Evolutionary conservation across 192 early-diverging fungal genomes (phyloP), one percentile per base, ranked within the genome.

Genomic region (Chytriomyces sp.): DNA sequence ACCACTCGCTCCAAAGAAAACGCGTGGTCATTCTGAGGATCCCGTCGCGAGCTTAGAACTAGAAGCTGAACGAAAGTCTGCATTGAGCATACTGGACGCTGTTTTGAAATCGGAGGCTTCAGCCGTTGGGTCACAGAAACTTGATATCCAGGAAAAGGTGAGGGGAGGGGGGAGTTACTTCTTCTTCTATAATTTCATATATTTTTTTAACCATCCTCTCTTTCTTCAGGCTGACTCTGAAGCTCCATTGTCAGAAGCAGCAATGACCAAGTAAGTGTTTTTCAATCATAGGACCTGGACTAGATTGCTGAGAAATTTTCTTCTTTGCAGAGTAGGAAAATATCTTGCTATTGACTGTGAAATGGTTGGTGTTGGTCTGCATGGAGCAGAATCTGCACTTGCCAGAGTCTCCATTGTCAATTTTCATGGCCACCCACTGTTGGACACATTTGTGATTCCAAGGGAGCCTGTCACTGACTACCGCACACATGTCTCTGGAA

Each of bases 331-430:
- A 64, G 61, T 80, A 28, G 98, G 98, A 44, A 95, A 93, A 74
- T 98, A 89, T 75, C 70, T 99, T 4, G 95, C 91, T 7, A 93
- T 99, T 8, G 98, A 99, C 88, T 99, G 98, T 80, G 98, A 99
- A 81, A 98, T 98, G 96, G 96, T 99, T 30, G 96, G 98, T 36
- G 93, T 93, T 22, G 98, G 96, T 8, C 86, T 85, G 31, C 88
- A 89, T 38, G 98, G 95, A 2, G 77, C 57, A 17, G 75, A 89
- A 33, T 96, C 98, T n/a, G 91, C 89, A 31, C 75, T 99, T 52
- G 98, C 95, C 1, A 84, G 96, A 31, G 92, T 98, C n/a, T 88
- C 86, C 38, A 72, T 99, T 2, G 95, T 98, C 58, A 99, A 99
- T 81, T 98, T 86, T 79, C 87, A 97, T 72, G 96, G 98, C 3